Base-by-base conservation (phyloP, 345 rosid genomes). In the Iberis pinnata region DNA sequence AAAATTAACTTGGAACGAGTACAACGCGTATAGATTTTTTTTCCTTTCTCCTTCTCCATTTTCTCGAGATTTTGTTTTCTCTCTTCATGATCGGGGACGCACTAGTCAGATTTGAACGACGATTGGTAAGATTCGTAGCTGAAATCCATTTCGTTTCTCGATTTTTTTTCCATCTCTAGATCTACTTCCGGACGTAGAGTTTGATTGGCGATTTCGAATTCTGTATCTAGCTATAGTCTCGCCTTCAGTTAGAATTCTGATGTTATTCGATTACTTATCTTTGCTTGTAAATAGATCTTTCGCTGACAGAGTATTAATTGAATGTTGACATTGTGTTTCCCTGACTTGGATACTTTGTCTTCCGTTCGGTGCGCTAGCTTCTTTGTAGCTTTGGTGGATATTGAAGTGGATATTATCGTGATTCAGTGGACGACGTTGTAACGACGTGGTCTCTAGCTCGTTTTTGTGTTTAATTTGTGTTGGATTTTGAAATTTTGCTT, bases 111-210 rank as follows among this genome's bases (percentile, higher is more conserved):
- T 58, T 64, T 43, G 42, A 53, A 18, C 37, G 59, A 20, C 25
- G 35, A 43, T 15, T 26, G 39, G 71, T 67, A 53, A 52, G 71
- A 16, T 67, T 58, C 43, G 29, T 35, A 51, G 60, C 65, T 66
- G 20, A 20, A 45, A 20, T 33, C 33, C 38, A 18, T 52, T 66
- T 58, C 31, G 48, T 27, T 17, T 29, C 18, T 49, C 40, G 20
- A 39, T 40, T 47, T 43, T 42, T 35, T 18, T 18, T 56, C 6
- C 25, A 6, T 22, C 45, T 51, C 54, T 43, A 67, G 71, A 67
- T 67, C 71, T 60, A 66, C 65, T 51, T 37, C 49, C 12, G 16
- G 40, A 24, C 63, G 16, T 16, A 35, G 70, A 42, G 47, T 58
- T 52, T 20, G 60, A 58, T 66, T 58, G 32, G 6, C 4, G 6